Percentiles rank a stretch among this genome's conserved stretches.
phyloP scores from a whole-genome alignment of 805 yeast species.

The Debaryomyces castellii region DNA sequence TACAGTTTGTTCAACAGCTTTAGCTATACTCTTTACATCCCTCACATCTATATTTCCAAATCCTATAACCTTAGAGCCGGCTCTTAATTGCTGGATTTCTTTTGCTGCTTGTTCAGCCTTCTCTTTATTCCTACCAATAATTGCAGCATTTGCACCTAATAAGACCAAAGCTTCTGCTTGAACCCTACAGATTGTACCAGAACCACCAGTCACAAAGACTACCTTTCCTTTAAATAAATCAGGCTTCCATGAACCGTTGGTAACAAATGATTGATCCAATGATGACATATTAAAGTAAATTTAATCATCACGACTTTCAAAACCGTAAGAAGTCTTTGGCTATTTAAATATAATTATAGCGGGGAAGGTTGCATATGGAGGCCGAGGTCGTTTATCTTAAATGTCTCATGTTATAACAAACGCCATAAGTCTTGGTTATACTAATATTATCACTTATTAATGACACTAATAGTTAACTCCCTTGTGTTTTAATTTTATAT shows the following conservation, averaged over 20 bases:
- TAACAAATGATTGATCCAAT: conserved; percentile 32
- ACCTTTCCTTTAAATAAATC: conserved; percentile 80
- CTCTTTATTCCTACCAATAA: conserved; percentile 72
- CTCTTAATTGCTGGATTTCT: conserved; percentile 58
- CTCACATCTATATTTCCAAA: conserved; percentile 79
- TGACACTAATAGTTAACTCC: too few species aligned
- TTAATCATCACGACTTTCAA: too few species aligned
- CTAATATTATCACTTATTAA: too few species aligned
- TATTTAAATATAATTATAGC: neutral
- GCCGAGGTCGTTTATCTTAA: too few species aligned
- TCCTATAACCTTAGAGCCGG: conserved; percentile 68
- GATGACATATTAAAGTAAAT: conserved; percentile 24
- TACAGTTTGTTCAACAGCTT: conserved; percentile 69
- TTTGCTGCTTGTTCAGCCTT: conserved; percentile 68
- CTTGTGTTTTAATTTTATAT: too few species aligned
- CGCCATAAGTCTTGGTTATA: too few species aligned
- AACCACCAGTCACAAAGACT: conserved; percentile 91
- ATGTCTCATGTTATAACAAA: too few species aligned
- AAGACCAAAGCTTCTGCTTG: conserved; percentile 82
- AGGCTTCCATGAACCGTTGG: conserved; percentile 45
- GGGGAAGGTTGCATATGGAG: neutral
- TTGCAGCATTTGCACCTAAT: conserved; percentile 85
- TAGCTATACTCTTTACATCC: conserved; percentile 53
- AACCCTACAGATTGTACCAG: conserved; percentile 92
- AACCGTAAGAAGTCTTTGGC: neutral